Percentiles rank a stretch among this genome's conserved stretches.
These are phyloP conservation scores for Magnusiomyces ingens DNA, from an alignment of 1,139 yeast genomes.

Conservation along the genomic window DNA sequence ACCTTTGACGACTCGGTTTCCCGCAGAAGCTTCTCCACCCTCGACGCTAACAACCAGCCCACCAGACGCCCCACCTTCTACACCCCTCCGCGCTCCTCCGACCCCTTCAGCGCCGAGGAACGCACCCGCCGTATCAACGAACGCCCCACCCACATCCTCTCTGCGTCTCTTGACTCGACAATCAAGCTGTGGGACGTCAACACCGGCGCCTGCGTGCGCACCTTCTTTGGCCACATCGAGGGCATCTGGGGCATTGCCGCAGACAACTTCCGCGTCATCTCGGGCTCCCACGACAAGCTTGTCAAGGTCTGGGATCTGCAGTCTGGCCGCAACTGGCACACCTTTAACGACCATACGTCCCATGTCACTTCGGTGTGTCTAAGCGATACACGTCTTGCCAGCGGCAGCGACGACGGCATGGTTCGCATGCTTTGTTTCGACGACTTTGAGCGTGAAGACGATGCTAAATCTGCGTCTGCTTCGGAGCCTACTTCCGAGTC, in stretches of 20 bases:
- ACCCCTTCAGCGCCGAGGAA: constrained; percentile 5
- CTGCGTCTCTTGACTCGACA: constrained; percentile 89
- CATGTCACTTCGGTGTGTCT: constrained; percentile 84
- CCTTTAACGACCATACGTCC: constrained; percentile 53
- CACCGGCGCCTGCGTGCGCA: constrained; percentile 80
- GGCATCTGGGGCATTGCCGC: constrained; percentile 97
- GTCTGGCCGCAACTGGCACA: constrained; percentile 87
- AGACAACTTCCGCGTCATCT: constrained; percentile 85
- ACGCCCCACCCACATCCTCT: constrained; percentile 72
- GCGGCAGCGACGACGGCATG: constrained; percentile 82
- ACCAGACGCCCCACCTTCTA: not conserved
- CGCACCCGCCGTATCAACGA: not conserved
- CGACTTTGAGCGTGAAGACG: constrained; percentile 11
- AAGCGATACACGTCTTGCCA: constrained; percentile 83
- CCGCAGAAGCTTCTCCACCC: not conserved
- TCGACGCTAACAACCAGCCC: not conserved
- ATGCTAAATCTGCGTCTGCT: not conserved
- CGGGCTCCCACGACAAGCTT: constrained; percentile 87
- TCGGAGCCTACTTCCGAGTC: not conserved
- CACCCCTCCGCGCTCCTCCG: not conserved
- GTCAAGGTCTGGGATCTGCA: constrained; percentile 96
- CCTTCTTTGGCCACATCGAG: constrained; percentile 95
- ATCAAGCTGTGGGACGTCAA: constrained; percentile 88
- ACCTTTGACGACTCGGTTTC: not conserved
- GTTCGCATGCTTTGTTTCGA: constrained; percentile 79